Evolutionary conservation across 2,329 filamentous ascomycete genomes (phyloP), one percentile per base, ranked within the genome.

Genomic region (Talaromyces piceae): DNA sequence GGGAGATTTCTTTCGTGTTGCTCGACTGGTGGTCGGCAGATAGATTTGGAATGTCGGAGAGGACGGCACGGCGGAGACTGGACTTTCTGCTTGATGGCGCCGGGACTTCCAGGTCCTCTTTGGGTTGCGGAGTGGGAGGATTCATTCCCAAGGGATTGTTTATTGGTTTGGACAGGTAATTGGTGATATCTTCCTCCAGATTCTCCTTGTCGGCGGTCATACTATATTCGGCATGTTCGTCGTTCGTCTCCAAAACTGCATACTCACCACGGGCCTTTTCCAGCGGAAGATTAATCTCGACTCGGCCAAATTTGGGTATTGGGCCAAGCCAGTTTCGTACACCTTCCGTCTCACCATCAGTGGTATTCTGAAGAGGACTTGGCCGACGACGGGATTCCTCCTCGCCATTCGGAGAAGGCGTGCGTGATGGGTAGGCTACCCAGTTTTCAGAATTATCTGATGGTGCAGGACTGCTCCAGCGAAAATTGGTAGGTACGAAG

Each of bases 71-170:
- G 13, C 61, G 59, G n/a, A 62, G 54, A 12, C 55, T 58, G 9
- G 59, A 56, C 30, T 59, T 62, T 6, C 60, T 58, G 30, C 60
- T 56, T 47, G 60, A 51, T 16, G 49, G 49, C 16, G 57, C 60
- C 9, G 39, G 27, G 18, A 43, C 26, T 9, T 64, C 56, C 1
- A 60, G 56, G 6, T 53, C 47, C n/a, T 61, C 57, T 16, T 59
- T 49, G 7, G 67, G 67, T 39, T 64, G 64, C 2, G 72, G 72
- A 5, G 70, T 73, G 18, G 72, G 71, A 20, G 72, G 72, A 47
- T 76, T 75, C 62, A 76, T 68, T 52, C 64, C 66, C 16, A 76
- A 60, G 3, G 73, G 73, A 37, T 74, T 37, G 16, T 37, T 72
- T n/a, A 68, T 59, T 62, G 61, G 13, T 65, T 61, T 45, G 67